These are phyloP conservation scores for Boletales sp. DNA, from an alignment of 768 basidiomycete genomes.

Conservation along the genomic window DNA sequence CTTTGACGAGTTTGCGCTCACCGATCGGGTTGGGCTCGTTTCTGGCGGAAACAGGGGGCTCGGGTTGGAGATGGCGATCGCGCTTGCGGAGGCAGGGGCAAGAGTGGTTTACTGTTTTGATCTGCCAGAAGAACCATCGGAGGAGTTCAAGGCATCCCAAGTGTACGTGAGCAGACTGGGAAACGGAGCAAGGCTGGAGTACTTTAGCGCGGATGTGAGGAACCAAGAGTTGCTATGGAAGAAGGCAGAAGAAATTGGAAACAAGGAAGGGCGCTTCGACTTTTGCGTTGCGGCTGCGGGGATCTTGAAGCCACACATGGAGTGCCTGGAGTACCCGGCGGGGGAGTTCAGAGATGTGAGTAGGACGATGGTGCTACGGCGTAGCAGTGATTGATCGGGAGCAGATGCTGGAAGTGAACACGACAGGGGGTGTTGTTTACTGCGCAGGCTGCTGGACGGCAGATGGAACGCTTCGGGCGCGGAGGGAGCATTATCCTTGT, in stretches of 20 bases:
- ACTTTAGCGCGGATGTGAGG: conserved; percentile 61
- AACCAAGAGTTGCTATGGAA: conserved; percentile 61
- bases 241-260: conserved; percentile 54
- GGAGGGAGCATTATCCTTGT: conserved; percentile 57
- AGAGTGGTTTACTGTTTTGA: conserved; percentile 68
- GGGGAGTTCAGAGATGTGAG: conserved; percentile 59
- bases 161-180: conserved; percentile 49
- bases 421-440: conserved; percentile 57
- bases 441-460: conserved; percentile 56
- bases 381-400: not conserved
- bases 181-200: conserved; percentile 48
- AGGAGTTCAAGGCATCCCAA: conserved; percentile 52
- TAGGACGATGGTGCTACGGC: conserved; percentile 2
- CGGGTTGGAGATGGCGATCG: conserved; percentile 81
- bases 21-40: conserved; percentile 56
- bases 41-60: conserved; percentile 67
- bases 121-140: conserved; percentile 50
- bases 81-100: conserved; percentile 70
- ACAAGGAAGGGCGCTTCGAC: conserved; percentile 68
- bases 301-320: conserved; percentile 54
- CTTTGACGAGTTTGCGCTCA: conserved; percentile 56
- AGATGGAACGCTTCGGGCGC: conserved; percentile 48
- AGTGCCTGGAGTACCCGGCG: conserved; percentile 64
- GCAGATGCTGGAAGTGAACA: conserved; percentile 65
- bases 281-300: conserved; percentile 78